Conservation (phyloP, 805 yeast genomes). For the Candida oleophila region DNA sequence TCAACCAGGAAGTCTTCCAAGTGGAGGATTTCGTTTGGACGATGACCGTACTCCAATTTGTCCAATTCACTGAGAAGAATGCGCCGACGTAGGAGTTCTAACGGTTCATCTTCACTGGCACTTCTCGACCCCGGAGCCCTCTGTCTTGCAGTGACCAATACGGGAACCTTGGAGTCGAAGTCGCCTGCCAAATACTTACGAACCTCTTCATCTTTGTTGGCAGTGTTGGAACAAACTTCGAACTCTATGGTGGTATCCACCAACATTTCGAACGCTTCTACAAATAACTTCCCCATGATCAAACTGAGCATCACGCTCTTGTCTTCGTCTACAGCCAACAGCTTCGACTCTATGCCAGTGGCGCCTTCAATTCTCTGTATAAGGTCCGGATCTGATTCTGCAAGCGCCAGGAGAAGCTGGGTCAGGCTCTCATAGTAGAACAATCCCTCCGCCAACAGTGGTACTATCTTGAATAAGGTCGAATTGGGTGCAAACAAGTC, state of each 20-base stretch:
- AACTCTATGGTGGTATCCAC: not conserved
- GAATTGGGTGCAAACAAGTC: not conserved
- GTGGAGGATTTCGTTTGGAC: not conserved
- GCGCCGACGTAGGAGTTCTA: not conserved
- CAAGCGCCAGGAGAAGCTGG: not conserved
- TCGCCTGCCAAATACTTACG: not conserved
- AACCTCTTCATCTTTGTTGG: not conserved
- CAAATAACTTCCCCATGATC: not conserved
- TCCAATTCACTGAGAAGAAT: not conserved
- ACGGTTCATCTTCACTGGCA: not conserved
- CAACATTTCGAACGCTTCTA: constrained; percentile 1
- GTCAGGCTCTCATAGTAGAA: not conserved
- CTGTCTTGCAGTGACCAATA: not conserved
- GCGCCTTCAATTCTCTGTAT: not conserved
- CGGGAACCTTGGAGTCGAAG: not conserved
- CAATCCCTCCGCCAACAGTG: not conserved
- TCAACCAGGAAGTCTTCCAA: constrained; percentile 14
- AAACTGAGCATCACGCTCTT: not conserved
- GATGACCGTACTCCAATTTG: not conserved
- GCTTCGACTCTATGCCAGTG: not conserved
- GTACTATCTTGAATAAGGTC: not conserved
- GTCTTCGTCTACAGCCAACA: constrained; percentile 1
- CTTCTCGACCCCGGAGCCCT: not conserved
- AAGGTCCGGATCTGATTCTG: not conserved
- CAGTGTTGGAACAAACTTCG: not conserved